Evolutionary conservation across 345 rosid genomes (phyloP).

Genomic region (Eutrema japonicum): DNA sequence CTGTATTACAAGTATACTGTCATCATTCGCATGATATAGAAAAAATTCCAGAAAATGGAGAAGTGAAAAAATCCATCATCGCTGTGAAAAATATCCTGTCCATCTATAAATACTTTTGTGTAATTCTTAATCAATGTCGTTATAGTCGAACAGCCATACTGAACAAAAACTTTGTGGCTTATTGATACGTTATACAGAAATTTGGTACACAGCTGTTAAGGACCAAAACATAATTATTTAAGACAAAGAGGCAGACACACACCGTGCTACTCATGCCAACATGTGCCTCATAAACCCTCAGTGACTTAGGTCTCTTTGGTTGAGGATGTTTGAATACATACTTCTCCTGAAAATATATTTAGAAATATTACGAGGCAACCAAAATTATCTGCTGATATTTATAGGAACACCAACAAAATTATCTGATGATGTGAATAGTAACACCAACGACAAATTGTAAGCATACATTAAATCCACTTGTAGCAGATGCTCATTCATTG

Average conservation of each 20-base stretch:
- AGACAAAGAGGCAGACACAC: constrained; percentile 34
- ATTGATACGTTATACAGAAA: constrained; percentile 9
- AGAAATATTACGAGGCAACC: constrained; percentile 22
- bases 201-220: constrained; percentile 16
- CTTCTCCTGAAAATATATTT: constrained; percentile 62
- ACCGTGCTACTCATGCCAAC: constrained; percentile 99
- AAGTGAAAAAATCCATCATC: constrained; percentile 19
- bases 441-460: too few species aligned
- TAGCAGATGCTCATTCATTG: too few species aligned
- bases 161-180: constrained; percentile 22
- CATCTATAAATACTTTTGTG: background rate
- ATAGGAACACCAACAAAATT: too few species aligned
- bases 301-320: constrained; percentile 87
- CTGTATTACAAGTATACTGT: constrained; percentile 54
- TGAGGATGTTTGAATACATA: constrained; percentile 80
- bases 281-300: constrained; percentile 93
- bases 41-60: background rate
- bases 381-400: background rate
- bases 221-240: background rate
- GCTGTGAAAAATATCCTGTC: constrained; percentile 1
- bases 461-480: too few species aligned
- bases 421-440: too few species aligned
- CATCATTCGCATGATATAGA: constrained; percentile 26
- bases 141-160: constrained; percentile 4
- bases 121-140: background rate